Evolutionary conservation across 2,329 filamentous ascomycete species (phyloP).

Genomic region (Neonectria sp.): DNA sequence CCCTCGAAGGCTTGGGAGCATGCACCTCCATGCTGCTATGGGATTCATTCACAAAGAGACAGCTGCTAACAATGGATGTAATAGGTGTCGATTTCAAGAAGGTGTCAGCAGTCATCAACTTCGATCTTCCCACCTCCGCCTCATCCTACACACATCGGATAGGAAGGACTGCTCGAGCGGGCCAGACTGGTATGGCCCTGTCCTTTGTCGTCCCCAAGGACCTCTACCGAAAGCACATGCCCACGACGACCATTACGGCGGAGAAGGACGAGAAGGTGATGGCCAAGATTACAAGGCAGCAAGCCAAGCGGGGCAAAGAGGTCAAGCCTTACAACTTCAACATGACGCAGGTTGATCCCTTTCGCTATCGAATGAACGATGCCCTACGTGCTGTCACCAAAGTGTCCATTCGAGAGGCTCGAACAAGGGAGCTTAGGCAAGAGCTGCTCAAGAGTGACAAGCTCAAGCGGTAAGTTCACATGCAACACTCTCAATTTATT

Average conservation of each 20-base stretch:
- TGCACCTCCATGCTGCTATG: background rate
- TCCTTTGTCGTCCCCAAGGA: conserved; percentile 92
- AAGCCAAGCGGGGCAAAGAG: conserved; percentile 83
- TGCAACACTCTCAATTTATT: background rate
- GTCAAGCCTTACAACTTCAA: conserved; percentile 95
- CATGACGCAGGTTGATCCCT: conserved; percentile 93
- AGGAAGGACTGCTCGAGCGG: conserved; percentile 91
- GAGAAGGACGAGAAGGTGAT: conserved; percentile 90
- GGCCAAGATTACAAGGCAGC: conserved; percentile 83
- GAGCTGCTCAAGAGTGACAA: conserved; percentile 96
- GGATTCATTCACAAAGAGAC: background rate
- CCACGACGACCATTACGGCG: conserved; percentile 81
- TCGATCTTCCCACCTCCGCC: conserved; percentile 89
- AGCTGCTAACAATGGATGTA: conserved; percentile 34
- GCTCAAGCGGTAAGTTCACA: conserved; percentile 74
- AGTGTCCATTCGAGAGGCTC: conserved; percentile 90
- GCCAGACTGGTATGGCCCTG: conserved; percentile 93
- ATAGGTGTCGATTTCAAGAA: conserved; percentile 90
- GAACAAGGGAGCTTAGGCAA: conserved; percentile 87
- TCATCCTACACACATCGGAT: conserved; percentile 98
- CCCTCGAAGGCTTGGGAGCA: background rate
- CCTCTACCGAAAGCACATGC: conserved; percentile 89
- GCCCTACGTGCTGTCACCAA: conserved; percentile 91
- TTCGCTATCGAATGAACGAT: conserved; percentile 95
- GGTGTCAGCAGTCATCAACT: conserved; percentile 95